phyloP scores from a whole-genome alignment of 2,329 filamentous ascomycete species.

The Beauveria rudraprayagi region DNA sequence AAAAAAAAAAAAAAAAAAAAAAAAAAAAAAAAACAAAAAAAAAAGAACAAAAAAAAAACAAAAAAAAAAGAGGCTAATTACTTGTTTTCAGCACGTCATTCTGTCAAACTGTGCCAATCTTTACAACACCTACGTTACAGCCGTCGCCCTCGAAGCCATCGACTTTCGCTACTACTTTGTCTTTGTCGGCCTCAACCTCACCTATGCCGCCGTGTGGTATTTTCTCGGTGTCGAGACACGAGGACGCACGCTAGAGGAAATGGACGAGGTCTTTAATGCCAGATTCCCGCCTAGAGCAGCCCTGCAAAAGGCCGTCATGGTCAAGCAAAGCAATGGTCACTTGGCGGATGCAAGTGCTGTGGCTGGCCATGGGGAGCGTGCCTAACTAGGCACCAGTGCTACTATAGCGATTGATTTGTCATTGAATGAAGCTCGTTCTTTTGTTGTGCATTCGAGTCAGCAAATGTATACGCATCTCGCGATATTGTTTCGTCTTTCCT shows the following conservation, averaged over 20 bases:
- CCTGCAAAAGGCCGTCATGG: conserved; percentile 24
- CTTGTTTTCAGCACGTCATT: conserved; percentile 14
- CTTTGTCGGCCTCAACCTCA: conserved; percentile 23
- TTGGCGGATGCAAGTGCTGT: conserved; percentile 12
- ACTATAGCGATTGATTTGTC: neutral
- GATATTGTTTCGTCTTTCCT: neutral
- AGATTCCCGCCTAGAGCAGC: conserved; percentile 30
- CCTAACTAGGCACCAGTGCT: neutral
- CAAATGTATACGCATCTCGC: too few species aligned
- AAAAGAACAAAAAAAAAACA: too few species aligned
- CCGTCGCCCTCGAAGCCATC: conserved; percentile 23
- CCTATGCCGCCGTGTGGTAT: conserved; percentile 22
- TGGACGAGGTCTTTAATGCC: conserved; percentile 33
- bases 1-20: too few species aligned
- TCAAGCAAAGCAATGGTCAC: conserved; percentile 18
- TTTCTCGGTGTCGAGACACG: conserved; percentile 24
- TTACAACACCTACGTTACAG: conserved; percentile 25
- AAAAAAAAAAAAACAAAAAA: too few species aligned
- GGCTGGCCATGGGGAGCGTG: conserved; percentile 2
- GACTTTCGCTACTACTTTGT: conserved; percentile 25
- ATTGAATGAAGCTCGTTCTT: too few species aligned
- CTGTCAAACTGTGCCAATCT: conserved; percentile 24
- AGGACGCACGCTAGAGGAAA: conserved; percentile 33
- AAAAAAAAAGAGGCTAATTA: too few species aligned
- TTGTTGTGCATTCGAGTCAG: too few species aligned